These are phyloP conservation scores for Lasiodiplodia sp. DNA, from an alignment of 2,329 filamentous ascomycete genomes.

Conservation along the genomic window DNA sequence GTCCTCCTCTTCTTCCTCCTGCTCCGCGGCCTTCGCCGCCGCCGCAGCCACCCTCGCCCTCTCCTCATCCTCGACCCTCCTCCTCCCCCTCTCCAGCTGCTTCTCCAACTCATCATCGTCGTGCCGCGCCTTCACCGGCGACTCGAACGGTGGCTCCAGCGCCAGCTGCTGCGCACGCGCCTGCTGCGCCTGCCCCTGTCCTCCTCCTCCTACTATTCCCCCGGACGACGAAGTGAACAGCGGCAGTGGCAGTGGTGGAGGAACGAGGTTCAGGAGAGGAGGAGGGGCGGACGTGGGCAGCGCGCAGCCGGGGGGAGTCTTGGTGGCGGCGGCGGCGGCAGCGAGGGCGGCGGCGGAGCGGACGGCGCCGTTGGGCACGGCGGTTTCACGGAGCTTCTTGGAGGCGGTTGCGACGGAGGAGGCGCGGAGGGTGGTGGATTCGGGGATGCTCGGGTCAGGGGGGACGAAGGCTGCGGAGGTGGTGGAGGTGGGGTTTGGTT, in stretches of 20 bases:
- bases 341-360: neutral
- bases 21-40: neutral
- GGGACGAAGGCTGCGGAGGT: neutral
- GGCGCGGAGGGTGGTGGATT: constrained; percentile 13
- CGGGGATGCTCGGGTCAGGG: neutral
- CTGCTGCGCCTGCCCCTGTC: neutral
- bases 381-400: neutral
- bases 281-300: neutral
- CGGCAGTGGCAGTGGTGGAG: neutral
- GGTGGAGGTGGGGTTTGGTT: neutral
- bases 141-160: neutral
- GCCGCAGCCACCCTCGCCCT: neutral
- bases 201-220: too few relatives aligned
- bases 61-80: neutral
- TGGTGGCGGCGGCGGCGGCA: too few relatives aligned
- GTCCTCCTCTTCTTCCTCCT: neutral
- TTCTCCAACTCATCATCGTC: neutral
- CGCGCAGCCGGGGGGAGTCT: too few relatives aligned
- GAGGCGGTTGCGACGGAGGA: neutral
- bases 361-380: neutral
- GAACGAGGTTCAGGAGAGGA: neutral
- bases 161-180: neutral
- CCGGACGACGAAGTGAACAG: neutral
- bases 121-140: neutral
- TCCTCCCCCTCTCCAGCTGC: neutral